Evolutionary conservation across 1,284 basidiomycete genomes (phyloP).

Genomic region (Tausonia pullulans): DNA sequence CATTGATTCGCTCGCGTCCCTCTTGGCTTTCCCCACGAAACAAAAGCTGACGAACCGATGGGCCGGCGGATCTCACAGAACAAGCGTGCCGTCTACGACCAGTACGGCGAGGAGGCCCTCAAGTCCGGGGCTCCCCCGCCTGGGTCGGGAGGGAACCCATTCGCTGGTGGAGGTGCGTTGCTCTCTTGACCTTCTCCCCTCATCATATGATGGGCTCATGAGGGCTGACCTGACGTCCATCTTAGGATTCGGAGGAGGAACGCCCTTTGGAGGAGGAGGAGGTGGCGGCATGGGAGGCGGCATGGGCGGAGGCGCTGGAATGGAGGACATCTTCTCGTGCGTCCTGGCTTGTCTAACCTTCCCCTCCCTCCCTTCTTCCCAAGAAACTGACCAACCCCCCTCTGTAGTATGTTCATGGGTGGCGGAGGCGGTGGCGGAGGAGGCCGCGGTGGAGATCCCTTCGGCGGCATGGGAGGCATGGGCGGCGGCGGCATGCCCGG

Average conservation of each 20-base stretch:
- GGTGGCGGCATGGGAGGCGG: constrained; percentile 32
- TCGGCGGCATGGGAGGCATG: constrained; percentile 28
- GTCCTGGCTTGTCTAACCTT: neutral
- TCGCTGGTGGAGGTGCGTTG: constrained; percentile 31
- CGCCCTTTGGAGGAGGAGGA: constrained; percentile 42
- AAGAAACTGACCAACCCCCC: constrained; percentile 19
- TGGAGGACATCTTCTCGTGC: constrained; percentile 27
- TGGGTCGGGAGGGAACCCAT: constrained; percentile 31
- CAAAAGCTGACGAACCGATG: neutral
- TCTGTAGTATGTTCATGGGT: constrained; percentile 17
- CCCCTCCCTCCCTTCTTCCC: constrained; percentile 16
- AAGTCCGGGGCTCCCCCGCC: constrained; percentile 44
- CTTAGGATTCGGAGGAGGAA: constrained; percentile 35
- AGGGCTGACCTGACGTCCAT: constrained; percentile 27
- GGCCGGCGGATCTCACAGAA: constrained; percentile 39
- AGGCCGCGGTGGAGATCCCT: constrained; percentile 20
- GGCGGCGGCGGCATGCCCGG: constrained; percentile 28
- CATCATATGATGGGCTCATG: constrained; percentile 37
- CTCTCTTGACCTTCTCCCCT: too few relatives aligned
- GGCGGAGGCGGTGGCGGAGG: constrained; percentile 20
- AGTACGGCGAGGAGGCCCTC: constrained; percentile 90
- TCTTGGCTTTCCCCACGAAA: neutral
- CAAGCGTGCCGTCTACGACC: constrained; percentile 87
- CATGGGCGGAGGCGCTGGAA: constrained; percentile 29
- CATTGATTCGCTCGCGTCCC: neutral